These are phyloP conservation scores for Solidago caesia DNA, from an alignment of 129 eudicot species.

Conservation along the genomic window DNA sequence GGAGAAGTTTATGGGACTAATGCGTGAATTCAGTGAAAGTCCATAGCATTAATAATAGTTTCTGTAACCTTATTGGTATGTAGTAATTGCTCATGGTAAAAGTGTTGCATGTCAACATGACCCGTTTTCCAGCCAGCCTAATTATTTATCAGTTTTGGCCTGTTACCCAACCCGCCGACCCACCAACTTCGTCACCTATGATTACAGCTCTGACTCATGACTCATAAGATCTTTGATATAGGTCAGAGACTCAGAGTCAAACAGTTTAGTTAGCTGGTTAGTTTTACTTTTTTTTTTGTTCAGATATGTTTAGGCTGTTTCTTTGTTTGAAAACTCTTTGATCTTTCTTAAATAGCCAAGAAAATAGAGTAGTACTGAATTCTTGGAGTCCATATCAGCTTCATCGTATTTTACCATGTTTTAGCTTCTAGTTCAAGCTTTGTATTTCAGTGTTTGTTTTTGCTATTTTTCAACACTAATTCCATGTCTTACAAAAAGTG, in stretches of 20 bases:
- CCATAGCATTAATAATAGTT: neutral
- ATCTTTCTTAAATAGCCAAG: neutral
- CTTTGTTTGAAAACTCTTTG: neutral
- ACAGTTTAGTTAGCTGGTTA: neutral
- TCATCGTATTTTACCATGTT: conserved; percentile 7
- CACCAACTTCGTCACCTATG: neutral
- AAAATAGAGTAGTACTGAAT: conserved; percentile 4
- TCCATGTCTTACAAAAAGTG: conserved; percentile 19
- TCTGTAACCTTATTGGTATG: neutral
- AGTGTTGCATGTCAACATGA: neutral
- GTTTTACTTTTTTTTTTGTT: neutral
- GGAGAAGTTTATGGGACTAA: neutral
- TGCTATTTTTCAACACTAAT: neutral
- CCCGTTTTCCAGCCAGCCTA: neutral
- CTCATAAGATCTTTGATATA: conserved; percentile 3
- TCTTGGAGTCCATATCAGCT: neutral
- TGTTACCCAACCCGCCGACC: conserved; percentile 5
- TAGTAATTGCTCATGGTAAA: neutral
- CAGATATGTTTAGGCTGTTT: neutral
- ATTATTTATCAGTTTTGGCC: conserved; percentile 4
- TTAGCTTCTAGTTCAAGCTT: conserved; percentile 6
- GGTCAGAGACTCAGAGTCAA: conserved; percentile 4
- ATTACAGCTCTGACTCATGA: conserved; percentile 7
- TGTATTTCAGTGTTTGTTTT: neutral
- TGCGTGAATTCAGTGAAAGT: neutral